Evolutionary conservation across 1,139 yeast genomes (phyloP).

Genomic region (Taiozyma sp.): DNA sequence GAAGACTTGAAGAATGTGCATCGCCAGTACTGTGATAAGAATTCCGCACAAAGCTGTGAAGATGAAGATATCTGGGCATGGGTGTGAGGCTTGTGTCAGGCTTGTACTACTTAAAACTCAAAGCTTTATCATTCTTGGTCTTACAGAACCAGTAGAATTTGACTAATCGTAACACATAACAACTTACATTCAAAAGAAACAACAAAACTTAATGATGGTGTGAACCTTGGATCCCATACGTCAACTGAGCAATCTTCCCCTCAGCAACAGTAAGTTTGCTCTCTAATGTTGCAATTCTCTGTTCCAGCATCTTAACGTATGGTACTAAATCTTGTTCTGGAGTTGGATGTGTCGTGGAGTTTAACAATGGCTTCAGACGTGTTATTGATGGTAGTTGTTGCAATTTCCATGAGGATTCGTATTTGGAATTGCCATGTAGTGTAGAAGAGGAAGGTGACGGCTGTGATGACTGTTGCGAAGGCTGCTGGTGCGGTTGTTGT

Average conservation of each 20-base stretch:
- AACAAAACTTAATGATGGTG: not conserved
- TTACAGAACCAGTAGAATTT: not conserved
- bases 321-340: conserved; percentile 12
- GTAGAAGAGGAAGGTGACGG: not conserved
- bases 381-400: conserved; percentile 11
- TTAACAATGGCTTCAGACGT: conserved; percentile 8
- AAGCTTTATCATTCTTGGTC: not conserved
- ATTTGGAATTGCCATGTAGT: not conserved
- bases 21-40: not conserved
- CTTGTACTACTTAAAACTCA: not conserved
- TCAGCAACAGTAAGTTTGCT: conserved; percentile 28
- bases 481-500: not conserved
- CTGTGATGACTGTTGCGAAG: not conserved
- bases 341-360: not conserved
- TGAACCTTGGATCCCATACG: conserved; percentile 2
- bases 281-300: conserved; percentile 28
- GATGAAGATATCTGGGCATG: not conserved
- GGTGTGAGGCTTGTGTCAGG: no score
- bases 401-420: conserved; percentile 15
- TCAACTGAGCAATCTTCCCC: conserved; percentile 30
- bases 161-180: not conserved
- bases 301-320: conserved; percentile 19
- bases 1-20: no score
- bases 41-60: no score
- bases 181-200: not conserved